Conservation (phyloP, 2,329 filamentous ascomycete species). For the Fusarium liriodendri region DNA sequence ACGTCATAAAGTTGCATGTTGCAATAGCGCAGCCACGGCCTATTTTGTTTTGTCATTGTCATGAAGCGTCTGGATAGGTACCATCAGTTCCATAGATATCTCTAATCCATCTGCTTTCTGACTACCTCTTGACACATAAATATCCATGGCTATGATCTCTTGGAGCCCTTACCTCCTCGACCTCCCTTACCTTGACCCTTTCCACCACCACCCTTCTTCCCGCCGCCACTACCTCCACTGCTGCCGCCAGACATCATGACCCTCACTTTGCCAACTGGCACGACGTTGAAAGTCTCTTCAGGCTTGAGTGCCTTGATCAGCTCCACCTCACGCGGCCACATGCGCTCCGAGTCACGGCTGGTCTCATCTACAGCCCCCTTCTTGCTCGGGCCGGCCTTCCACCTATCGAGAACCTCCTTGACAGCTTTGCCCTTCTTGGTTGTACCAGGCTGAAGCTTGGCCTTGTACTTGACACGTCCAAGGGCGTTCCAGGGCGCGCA, state of each 20-base stretch:
- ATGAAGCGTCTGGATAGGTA: constrained; percentile 15
- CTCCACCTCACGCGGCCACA: constrained; percentile 90
- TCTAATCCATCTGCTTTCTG: constrained; percentile 13
- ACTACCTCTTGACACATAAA: neutral
- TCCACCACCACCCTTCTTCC: constrained; percentile 49
- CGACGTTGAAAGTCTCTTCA: constrained; percentile 81
- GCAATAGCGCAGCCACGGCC: constrained; percentile 17
- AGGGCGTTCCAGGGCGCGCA: constrained; percentile 75
- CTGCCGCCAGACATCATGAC: constrained; percentile 78
- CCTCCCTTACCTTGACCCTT: constrained; percentile 49
- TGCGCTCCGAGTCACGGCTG: constrained; percentile 73
- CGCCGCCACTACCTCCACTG: constrained; percentile 55
- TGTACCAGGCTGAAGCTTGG: constrained; percentile 89
- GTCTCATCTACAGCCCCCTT: constrained; percentile 72
- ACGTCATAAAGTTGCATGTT: constrained; percentile 12
- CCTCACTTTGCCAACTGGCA: constrained; percentile 83
- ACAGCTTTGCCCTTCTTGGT: constrained; percentile 96
- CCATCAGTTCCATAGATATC: constrained; percentile 20
- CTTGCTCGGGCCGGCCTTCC: constrained; percentile 73
- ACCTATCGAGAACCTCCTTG: constrained; percentile 86
- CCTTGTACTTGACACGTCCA: constrained; percentile 87
- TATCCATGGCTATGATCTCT: constrained; percentile 46
- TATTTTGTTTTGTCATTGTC: constrained; percentile 15
- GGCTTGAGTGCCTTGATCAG: constrained; percentile 83
- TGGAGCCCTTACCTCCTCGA: constrained; percentile 56